Base-by-base conservation (phyloP, 2,329 filamentous ascomycete genomes). In the Trichocomaceae sp. region DNA sequence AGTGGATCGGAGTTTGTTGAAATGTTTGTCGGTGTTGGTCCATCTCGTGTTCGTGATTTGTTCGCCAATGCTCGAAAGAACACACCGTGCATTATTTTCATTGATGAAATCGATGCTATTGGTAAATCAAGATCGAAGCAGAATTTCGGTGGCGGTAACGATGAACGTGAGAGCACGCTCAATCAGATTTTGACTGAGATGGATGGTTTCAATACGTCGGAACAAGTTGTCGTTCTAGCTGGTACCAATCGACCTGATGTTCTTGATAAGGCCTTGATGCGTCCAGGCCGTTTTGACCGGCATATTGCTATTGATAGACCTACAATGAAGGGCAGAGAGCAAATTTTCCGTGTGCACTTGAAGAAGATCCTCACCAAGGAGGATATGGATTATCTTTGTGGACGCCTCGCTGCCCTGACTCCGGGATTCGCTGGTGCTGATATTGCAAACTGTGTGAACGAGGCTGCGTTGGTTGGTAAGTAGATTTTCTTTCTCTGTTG, bases 121-220 rank as follows among this genome's bases (percentile, higher is more conserved):
- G 93, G 93, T 63, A 90, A 91, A 69, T 88, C 92, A 54, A 84
- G 93, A 75, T 80, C 85, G 20, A 95, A 96, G 68, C 83, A 86
- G 35, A 87, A 86, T 60, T 89, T 89, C 56, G 87, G 87, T 39
- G 91, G 92, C 60, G 93, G 93, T 58, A 97, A 97, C 67, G 93
- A 99, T 68, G 93, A 99, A 76, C 87, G 93, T 58, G 93, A 99
- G 75, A 89, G 88, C 47, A 99, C 93, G 0, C 84, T 99, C 26
- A 99, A 99, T 74, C 93, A 99, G 75, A 97, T 99, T 58, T 78
- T 99, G 52, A 99, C 93, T 0, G 93, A 99, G 72, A 99, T 99
- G 93, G 93, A 99, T 69, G 93, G 92, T 56, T 97, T 97, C 83
- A 96, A 96, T 74, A 97, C 92, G 7, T 83, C 86, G 2, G 92